Evolutionary conservation across 306 rosid genomes (phyloP), one percentile per base, ranked within the genome.

Genomic region (Leucaena leucocephala): DNA sequence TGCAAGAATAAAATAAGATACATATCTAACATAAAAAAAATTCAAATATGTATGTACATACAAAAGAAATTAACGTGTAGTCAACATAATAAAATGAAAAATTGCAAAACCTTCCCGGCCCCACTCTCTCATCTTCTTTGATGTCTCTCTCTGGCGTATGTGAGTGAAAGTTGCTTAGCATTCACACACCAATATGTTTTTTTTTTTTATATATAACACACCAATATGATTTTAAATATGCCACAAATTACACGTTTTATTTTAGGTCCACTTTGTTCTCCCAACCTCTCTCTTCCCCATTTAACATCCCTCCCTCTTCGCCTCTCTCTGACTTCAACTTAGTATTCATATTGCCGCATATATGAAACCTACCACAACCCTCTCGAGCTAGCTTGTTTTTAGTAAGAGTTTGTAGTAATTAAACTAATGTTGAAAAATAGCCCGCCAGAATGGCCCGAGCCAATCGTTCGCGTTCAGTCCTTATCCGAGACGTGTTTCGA

Each of bases 391-490:
- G 35, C 64, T 5, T 9, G 11, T 16, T 12, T 46, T 46, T 13
- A 46, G 52, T 46, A 10, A 13, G 52, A 46, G 52, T 12, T 1
- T 12, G 27, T 17, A 16, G 22, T 17, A 5, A 17, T 52, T 52
- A 50, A 58, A 35, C 38, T 27, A 63, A 63, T 63, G 70, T 15
- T 2, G 39, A 14, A 8, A 4, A 88, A 21, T 72, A 77, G 77
- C 64, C 84, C 85, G 8, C 72, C 54, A 36, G 93, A 89, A 19
- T 94, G 98, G 98, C 98, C 98, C 2, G 98, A 94, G 57, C 94
- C 97, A 36, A 87, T 94, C 12, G 85, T 90, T 15, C 85, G 98
- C 1, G 98, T 94, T 63, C 98, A 94, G 58, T 82, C 94, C 86
- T 76, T 94, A 57, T 89, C 98, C 7, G 89, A 94, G 14, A 77